Evolutionary conservation across 1,139 yeast species (phyloP).

Genomic region (Lodderomyces oxycetoniae): DNA sequence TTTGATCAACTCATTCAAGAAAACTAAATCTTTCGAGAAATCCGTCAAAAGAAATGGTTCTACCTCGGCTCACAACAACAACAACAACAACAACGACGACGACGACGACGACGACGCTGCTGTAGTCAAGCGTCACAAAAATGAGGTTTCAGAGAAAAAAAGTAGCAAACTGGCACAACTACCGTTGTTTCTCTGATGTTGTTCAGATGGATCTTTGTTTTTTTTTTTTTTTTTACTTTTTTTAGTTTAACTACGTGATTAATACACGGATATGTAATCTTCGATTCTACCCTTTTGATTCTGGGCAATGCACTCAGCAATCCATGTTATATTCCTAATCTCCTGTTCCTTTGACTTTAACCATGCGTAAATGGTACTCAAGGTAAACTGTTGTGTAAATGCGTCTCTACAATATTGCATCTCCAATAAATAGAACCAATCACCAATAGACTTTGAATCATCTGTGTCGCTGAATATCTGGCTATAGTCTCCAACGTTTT

Average conservation of each 20-base stretch:
- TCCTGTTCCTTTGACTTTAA: conserved; percentile 94
- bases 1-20: conserved; percentile 11
- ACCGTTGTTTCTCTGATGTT: conserved; percentile 2
- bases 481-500: conserved; percentile 68
- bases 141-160: conserved; percentile 2
- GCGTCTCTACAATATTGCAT: conserved; percentile 91
- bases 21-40: too few species aligned
- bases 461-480: conserved; percentile 62
- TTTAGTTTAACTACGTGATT: too few species aligned
- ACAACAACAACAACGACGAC: too few species aligned
- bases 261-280: conserved; percentile 71
- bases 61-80: too few species aligned
- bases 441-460: conserved; percentile 63
- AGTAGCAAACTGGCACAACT: conserved; percentile 2
- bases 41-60: too few species aligned
- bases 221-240: conserved; percentile 1
- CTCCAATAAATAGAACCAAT: conserved; percentile 87
- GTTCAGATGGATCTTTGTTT: too few species aligned
- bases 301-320: conserved; percentile 94
- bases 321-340: conserved; percentile 94
- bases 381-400: conserved; percentile 93
- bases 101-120: too few species aligned
- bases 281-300: conserved; percentile 79
- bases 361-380: conserved; percentile 94
- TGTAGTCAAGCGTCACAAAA: too few species aligned